Percentiles rank a stretch among this genome's conserved stretches.
phyloP scores from a whole-genome alignment of 78 protist species.

The Dictyostelium firmibasis region DNA sequence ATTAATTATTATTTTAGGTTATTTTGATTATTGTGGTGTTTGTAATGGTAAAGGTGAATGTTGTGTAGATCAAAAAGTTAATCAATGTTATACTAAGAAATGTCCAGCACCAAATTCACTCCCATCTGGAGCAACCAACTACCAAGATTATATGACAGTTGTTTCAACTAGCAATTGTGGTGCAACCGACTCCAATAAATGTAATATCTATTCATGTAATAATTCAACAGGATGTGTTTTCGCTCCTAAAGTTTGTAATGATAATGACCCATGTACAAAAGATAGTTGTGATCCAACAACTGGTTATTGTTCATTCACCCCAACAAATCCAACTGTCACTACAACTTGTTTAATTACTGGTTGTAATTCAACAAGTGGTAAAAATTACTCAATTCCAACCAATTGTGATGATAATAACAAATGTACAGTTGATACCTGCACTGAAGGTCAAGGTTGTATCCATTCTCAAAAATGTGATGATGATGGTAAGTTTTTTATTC shows the following conservation, averaged over 20 bases:
- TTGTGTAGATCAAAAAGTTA: neutral
- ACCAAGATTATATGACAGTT: neutral
- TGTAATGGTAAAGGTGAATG: conserved; percentile 38
- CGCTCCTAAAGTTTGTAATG: neutral
- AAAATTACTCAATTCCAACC: neutral
- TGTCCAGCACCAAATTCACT: conserved; percentile 27
- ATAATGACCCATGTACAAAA: conserved; percentile 1
- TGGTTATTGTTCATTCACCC: neutral
- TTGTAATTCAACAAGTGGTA: neutral
- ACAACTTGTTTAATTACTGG: neutral
- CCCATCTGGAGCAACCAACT: neutral
- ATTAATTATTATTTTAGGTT: neutral
- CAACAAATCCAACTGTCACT: neutral
- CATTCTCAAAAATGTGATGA: neutral
- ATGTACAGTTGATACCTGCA: neutral
- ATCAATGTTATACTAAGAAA: neutral
- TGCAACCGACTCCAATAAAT: neutral
- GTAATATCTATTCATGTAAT: conserved; percentile 4
- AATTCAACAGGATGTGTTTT: neutral
- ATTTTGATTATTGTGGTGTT: conserved; percentile 40
- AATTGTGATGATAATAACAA: conserved; percentile 40
- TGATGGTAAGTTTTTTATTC: neutral
- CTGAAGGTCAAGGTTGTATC: neutral
- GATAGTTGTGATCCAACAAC: neutral
- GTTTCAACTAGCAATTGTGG: neutral